A percentile compares a stretch with the other conserved stretches of the same genome.
These are phyloP conservation scores for Penicillium sp. DNA, from an alignment of 2,329 filamentous ascomycete genomes.

Conservation along the genomic window DNA sequence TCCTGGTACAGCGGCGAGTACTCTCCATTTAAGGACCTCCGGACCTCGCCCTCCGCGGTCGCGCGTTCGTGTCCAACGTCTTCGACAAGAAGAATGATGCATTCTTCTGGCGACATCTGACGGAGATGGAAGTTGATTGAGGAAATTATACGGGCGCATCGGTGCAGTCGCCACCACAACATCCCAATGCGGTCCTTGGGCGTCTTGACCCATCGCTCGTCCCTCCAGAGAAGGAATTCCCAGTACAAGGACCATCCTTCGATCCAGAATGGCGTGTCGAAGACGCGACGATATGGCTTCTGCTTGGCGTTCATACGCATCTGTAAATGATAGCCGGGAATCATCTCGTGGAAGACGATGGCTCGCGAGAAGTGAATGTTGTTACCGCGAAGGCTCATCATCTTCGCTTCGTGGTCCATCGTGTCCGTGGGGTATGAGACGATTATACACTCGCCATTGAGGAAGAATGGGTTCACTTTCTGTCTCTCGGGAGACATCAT, in stretches of 20 bases:
- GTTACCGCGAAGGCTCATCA: slow-evolving; percentile 64
- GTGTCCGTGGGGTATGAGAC: slow-evolving; percentile 55
- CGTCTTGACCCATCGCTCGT: slow-evolving; percentile 53
- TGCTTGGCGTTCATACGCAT: slow-evolving; percentile 52
- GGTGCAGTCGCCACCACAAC: slow-evolving; percentile 65
- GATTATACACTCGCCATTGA: slow-evolving; percentile 57
- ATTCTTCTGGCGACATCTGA: slow-evolving; percentile 55
- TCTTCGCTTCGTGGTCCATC: slow-evolving; percentile 51
- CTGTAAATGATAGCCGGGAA: slow-evolving; percentile 54
- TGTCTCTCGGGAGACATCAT: slow-evolving; percentile 60
- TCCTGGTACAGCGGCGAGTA: slow-evolving; percentile 63
- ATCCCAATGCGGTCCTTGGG: slow-evolving; percentile 59
- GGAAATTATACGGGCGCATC: slow-evolving; percentile 59
- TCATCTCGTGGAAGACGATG: slow-evolving; percentile 64
- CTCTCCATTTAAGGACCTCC: slow-evolving; percentile 58
- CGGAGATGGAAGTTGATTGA: slow-evolving; percentile 62
- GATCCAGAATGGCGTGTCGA: slow-evolving; percentile 61
- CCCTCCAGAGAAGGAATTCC: slow-evolving; percentile 61
- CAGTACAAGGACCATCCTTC: slow-evolving; percentile 66
- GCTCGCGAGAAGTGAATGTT: slow-evolving; percentile 60
- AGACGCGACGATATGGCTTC: slow-evolving; percentile 54
- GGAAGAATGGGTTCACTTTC: slow-evolving; percentile 61
- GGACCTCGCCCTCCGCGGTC: slow-evolving; percentile 63
- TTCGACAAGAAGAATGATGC: slow-evolving; percentile 59
- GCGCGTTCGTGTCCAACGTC: slow-evolving; percentile 61